phyloP scores from a whole-genome alignment of 345 rosid genomes.

The Lepidium sativum region DNA sequence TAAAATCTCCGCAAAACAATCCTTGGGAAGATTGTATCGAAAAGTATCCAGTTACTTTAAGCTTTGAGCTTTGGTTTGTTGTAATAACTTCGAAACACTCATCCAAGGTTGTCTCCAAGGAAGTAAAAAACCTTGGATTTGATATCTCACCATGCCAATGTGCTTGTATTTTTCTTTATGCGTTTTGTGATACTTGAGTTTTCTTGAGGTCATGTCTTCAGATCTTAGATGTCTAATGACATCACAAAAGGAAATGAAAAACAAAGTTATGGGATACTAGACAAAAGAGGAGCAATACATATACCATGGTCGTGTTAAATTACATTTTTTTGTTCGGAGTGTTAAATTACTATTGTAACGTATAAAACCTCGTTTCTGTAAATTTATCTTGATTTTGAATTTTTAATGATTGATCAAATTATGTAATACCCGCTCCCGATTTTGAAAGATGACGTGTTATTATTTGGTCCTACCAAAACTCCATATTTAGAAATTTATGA shows the following conservation, averaged over 20 bases:
- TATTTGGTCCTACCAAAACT: too few relatives aligned
- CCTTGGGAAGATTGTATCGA: conserved; percentile 42
- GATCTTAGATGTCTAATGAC: neutral
- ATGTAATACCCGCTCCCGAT: too few relatives aligned
- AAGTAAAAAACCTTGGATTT: neutral
- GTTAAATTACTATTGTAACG: neutral
- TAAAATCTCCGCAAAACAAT: conserved; percentile 23
- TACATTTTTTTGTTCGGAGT: too few relatives aligned
- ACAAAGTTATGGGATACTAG: neutral
- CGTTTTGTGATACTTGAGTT: conserved; percentile 9
- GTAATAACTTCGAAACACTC: conserved; percentile 2
- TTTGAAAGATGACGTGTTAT: too few relatives aligned
- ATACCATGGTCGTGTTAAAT: neutral
- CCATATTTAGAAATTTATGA: too few relatives aligned
- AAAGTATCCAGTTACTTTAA: conserved; percentile 35
- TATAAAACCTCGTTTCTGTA: neutral
- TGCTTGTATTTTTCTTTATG: conserved; percentile 3
- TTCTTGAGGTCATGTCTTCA: conserved; percentile 1
- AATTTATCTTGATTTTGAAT: neutral
- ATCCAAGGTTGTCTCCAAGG: neutral
- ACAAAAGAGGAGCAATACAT: neutral
- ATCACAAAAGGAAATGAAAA: neutral
- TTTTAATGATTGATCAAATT: too few relatives aligned
- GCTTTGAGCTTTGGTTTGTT: conserved; percentile 9
- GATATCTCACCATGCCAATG: conserved; percentile 16